A percentile compares a stretch with the other conserved stretches of the same genome.
These are phyloP conservation scores for Epicoccum sorghinum DNA, from an alignment of 2,329 filamentous ascomycete genomes.

Conservation along the genomic window DNA sequence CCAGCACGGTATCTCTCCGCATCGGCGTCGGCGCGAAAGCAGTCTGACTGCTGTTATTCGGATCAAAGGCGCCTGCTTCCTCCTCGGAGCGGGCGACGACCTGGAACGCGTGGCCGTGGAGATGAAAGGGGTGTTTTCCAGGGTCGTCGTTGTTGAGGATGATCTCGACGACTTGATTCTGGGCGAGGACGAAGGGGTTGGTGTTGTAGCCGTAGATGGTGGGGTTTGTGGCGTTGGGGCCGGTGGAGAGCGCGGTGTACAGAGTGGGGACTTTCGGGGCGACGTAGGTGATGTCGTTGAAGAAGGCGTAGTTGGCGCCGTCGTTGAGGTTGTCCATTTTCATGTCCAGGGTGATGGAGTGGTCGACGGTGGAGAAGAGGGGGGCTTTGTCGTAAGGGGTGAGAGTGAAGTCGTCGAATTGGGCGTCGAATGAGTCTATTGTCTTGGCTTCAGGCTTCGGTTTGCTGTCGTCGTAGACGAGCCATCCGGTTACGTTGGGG, in stretches of 20 bases:
- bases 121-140: constrained; percentile 70
- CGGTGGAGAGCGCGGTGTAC: constrained; percentile 73
- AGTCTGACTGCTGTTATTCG: constrained; percentile 40
- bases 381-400: constrained; percentile 70
- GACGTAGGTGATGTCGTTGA: constrained; percentile 78
- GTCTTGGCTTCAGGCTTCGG: constrained; percentile 57
- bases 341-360: constrained; percentile 64
- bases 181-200: constrained; percentile 67
- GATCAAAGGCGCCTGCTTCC: constrained; percentile 56
- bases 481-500: constrained; percentile 63
- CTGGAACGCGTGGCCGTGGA: constrained; percentile 63
- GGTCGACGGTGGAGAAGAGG: constrained; percentile 66
- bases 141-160: constrained; percentile 77
- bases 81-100: constrained; percentile 41
- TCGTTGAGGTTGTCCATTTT: constrained; percentile 71
- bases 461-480: constrained; percentile 60
- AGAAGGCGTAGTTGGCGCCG: constrained; percentile 67
- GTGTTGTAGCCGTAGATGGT: constrained; percentile 59
- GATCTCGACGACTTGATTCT: constrained; percentile 72
- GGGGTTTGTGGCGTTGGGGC: constrained; percentile 54
- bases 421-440: constrained; percentile 66
- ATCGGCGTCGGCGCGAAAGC: constrained; percentile 46
- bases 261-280: constrained; percentile 78
- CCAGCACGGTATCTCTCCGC: constrained; percentile 61
- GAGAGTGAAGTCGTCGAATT: constrained; percentile 74